phyloP scores from a whole-genome alignment of 2,329 filamentous ascomycete genomes.

The Colletotrichum neosansevieriae region DNA sequence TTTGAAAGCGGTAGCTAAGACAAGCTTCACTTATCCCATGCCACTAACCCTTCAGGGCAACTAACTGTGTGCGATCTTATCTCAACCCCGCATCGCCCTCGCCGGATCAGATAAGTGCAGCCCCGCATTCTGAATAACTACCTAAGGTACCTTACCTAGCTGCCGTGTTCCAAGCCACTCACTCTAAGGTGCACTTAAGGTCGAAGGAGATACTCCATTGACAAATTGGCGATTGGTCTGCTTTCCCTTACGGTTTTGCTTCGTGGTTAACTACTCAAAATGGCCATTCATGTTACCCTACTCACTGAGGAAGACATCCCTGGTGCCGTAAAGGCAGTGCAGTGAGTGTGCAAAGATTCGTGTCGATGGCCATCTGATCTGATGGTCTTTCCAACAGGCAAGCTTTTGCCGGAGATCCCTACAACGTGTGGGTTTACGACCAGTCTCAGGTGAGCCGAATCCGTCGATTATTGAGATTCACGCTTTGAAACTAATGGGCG shows the following conservation, averaged over 20 bases:
- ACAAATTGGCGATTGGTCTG: not conserved
- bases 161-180: not conserved
- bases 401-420: conserved; percentile 75
- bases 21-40: not conserved
- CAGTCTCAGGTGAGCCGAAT: conserved; percentile 56
- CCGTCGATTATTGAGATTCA: conserved; percentile 2
- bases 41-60: conserved; percentile 17
- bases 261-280: conserved; percentile 42
- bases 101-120: not conserved
- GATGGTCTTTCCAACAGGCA: conserved; percentile 46
- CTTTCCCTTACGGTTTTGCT: not conserved
- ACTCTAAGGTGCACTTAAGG: not conserved
- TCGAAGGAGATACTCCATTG: accelerated
- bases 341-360: conserved; percentile 48
- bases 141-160: not conserved
- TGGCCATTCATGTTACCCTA: conserved; percentile 66
- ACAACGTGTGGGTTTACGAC: conserved; percentile 75
- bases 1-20: no score
- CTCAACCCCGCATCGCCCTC: conserved; percentile 9
- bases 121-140: not conserved
- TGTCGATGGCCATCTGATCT: not conserved
- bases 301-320: conserved; percentile 72
- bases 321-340: conserved; percentile 73
- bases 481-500: conserved; percentile 6
- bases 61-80: conserved; percentile 18